Evolutionary conservation across 148 eudicot genomes (phyloP).

Genomic region (Simmondsia chinensis): DNA sequence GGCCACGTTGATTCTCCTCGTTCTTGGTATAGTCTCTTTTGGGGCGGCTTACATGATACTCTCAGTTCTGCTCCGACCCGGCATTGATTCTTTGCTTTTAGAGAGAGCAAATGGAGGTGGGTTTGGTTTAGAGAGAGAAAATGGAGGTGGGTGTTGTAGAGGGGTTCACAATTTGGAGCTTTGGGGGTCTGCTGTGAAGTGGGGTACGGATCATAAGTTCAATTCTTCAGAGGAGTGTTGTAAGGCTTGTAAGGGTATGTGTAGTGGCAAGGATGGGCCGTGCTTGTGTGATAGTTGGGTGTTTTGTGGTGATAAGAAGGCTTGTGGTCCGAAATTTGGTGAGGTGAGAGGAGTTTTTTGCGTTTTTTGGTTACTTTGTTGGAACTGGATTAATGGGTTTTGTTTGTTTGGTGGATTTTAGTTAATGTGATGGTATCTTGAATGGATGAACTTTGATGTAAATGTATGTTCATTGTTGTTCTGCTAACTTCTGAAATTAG

Average conservation of each 20-base stretch:
- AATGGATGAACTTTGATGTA: not conserved
- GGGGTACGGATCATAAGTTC: constrained; percentile 59
- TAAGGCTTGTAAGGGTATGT: constrained; percentile 55
- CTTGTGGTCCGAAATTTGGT: constrained; percentile 54
- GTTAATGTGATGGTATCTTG: not conserved
- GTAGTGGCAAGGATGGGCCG: constrained; percentile 50
- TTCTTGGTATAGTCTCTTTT: constrained; percentile 46
- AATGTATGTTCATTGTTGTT: not conserved
- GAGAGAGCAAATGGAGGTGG: constrained; percentile 10
- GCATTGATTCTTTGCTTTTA: constrained; percentile 2
- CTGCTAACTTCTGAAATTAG: not conserved
- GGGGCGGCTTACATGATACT: constrained; percentile 41
- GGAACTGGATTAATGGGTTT: not conserved
- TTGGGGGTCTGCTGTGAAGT: constrained; percentile 71
- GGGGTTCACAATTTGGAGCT: constrained; percentile 59
- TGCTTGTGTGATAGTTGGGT: constrained; percentile 85
- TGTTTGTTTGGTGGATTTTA: not conserved
- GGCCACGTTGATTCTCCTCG: constrained; percentile 37
- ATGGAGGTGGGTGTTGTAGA: constrained; percentile 37
- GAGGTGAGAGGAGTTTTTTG: constrained; percentile 35
- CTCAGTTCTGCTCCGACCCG: constrained; percentile 34
- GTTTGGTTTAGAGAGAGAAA: constrained; percentile 9
- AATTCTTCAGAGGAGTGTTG: constrained; percentile 53
- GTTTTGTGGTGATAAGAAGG: constrained; percentile 56
- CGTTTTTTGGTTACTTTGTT: not conserved